Evolutionary conservation across 1,139 yeast genomes (phyloP).

Genomic region (Zygoascus sp.): DNA sequence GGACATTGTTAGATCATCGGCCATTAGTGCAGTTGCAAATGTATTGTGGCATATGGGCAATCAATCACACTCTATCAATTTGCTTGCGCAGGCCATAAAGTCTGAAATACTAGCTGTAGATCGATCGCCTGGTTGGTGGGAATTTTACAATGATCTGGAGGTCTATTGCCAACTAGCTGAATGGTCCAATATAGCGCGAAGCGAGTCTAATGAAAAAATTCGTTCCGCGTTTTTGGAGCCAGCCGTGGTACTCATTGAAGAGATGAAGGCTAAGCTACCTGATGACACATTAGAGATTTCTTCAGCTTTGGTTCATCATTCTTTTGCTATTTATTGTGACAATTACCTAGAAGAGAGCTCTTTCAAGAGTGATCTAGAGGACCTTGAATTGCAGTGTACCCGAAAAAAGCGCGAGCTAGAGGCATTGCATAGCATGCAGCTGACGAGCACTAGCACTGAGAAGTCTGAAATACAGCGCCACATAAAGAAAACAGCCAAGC

Average conservation of each 20-base stretch:
- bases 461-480: constrained; percentile 24
- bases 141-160: constrained; percentile 17
- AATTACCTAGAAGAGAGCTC: constrained; percentile 50
- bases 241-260: constrained; percentile 31
- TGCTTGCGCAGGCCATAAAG: constrained; percentile 15
- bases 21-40: constrained; percentile 18
- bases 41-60: constrained; percentile 26
- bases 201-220: constrained; percentile 57
- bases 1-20: constrained; percentile 4
- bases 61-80: constrained; percentile 22
- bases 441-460: constrained; percentile 18
- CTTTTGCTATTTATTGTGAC: constrained; percentile 74
- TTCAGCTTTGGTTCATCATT: constrained; percentile 48
- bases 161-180: constrained; percentile 44
- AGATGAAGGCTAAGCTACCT: constrained; percentile 8
- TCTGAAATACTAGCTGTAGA: constrained; percentile 5
- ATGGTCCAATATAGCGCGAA: constrained; percentile 70
- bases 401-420: constrained; percentile 26
- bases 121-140: neutral
- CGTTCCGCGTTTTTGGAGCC: constrained; percentile 54
- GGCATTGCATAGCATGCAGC: constrained; percentile 20
- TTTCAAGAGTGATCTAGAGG: constrained; percentile 44
- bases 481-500: constrained; percentile 41
- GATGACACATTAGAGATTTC: constrained; percentile 19
- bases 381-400: constrained; percentile 46